phyloP scores from a whole-genome alignment of 1,284 basidiomycete genomes.

The Cryptococcus sp. region DNA sequence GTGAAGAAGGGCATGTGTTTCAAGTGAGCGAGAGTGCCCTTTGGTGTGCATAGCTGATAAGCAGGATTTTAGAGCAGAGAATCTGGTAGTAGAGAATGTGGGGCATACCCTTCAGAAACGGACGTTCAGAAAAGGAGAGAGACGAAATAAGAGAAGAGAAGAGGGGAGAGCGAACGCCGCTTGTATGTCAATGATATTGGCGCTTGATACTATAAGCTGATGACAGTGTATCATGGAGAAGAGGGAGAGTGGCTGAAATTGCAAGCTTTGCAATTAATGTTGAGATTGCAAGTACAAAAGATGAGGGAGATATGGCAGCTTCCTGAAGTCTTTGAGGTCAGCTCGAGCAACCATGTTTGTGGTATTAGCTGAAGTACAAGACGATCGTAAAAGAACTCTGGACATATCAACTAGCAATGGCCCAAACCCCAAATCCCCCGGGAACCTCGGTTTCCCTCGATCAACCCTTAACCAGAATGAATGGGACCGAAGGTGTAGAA shows the following conservation, averaged over 20 bases:
- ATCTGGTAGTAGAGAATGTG: conserved; percentile 28
- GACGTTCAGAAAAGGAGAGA: conserved; percentile 19
- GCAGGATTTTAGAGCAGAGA: conserved; percentile 44
- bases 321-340: conserved; percentile 73
- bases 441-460: not conserved
- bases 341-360: conserved; percentile 27
- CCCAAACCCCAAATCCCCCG: conserved; percentile 52
- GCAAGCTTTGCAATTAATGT: conserved; percentile 71
- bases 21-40: conserved; percentile 22
- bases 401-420: conserved; percentile 65
- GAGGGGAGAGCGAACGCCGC: conserved; percentile 30
- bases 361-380: conserved; percentile 48
- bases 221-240: conserved; percentile 14
- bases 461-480: not conserved
- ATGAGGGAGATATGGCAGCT: conserved; percentile 64
- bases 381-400: conserved; percentile 73
- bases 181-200: conserved; percentile 26
- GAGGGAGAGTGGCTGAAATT: conserved; percentile 71
- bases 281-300: conserved; percentile 68
- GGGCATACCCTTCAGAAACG: conserved; percentile 33
- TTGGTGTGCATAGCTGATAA: not conserved
- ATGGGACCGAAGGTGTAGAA: conserved; percentile 5
- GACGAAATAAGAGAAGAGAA: conserved; percentile 25
- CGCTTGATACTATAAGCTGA: not conserved
- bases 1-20: conserved; percentile 47